Conservation (phyloP, 495 filamentous ascomycete species). For the Neurospora sp. region DNA sequence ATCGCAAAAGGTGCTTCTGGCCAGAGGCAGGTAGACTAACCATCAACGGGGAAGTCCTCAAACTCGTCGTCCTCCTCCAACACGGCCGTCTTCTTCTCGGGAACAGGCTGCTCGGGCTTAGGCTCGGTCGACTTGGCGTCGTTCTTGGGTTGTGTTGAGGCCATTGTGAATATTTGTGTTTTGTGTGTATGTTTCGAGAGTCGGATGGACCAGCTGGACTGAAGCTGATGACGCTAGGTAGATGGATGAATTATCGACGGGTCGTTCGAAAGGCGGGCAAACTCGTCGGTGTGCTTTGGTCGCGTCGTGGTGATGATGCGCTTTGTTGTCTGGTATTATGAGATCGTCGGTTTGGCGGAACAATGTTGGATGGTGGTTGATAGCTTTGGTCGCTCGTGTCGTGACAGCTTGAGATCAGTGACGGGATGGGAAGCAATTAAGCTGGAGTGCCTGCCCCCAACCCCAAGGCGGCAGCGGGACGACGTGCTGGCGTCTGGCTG, state of each 20-base stretch:
- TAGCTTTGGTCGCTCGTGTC: neutral
- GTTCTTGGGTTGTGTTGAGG: conserved; percentile 22
- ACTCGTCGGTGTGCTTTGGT: neutral
- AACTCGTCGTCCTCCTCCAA: conserved; percentile 98
- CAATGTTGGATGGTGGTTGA: neutral
- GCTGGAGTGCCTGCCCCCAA: neutral
- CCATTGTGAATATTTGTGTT: conserved; percentile 13
- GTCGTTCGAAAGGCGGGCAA: neutral
- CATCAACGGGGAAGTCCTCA: conserved; percentile 96
- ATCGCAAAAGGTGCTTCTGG: neutral
- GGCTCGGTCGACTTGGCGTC: conserved; percentile 35
- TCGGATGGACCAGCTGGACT: neutral
- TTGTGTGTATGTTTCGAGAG: neutral
- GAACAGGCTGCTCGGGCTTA: conserved; percentile 11
- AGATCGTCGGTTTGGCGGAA: neutral
- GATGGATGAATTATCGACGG: neutral
- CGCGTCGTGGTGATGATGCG: neutral
- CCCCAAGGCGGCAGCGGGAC: neutral
- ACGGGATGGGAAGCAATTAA: neutral
- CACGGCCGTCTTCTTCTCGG: conserved; percentile 40
- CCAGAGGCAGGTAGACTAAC: conserved; percentile 34
- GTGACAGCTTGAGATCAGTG: neutral
- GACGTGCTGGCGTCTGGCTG: neutral
- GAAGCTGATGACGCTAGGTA: neutral
- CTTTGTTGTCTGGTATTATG: neutral